Percentiles rank a stretch among this genome's conserved stretches.
Conservation (phyloP, 164 flowering plant genomes). For the Hamamelis virginiana region DNA sequence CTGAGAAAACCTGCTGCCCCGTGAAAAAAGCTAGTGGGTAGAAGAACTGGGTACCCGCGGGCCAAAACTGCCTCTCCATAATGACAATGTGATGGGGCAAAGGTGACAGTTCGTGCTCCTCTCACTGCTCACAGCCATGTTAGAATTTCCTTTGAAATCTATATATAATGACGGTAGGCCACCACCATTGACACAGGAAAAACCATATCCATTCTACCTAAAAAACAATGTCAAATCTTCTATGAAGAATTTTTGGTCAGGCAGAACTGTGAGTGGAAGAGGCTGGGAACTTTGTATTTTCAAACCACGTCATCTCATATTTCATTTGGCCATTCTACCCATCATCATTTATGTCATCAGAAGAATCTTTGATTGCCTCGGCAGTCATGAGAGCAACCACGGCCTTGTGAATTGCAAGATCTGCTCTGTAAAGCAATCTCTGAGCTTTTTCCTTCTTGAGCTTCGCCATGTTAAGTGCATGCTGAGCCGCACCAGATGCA, state of each 20-base stretch:
- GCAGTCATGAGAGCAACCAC: slow-evolving; percentile 83
- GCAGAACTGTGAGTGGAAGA: background rate
- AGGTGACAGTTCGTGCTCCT: slow-evolving; percentile 6
- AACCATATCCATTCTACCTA: slow-evolving; percentile 17
- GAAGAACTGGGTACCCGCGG: slow-evolving; percentile 6
- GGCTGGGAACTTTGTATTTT: slow-evolving; percentile 7
- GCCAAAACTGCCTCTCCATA: slow-evolving; percentile 21
- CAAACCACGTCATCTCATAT: background rate
- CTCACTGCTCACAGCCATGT: slow-evolving; percentile 7
- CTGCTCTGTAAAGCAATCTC: slow-evolving; percentile 72
- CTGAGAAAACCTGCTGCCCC: slow-evolving; percentile 25
- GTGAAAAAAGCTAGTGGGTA: slow-evolving; percentile 17
- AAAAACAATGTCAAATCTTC: slow-evolving; percentile 11
- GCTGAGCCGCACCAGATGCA: slow-evolving; percentile 81
- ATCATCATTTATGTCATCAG: slow-evolving; percentile 32
- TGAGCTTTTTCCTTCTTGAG: slow-evolving; percentile 80
- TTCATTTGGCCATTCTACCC: slow-evolving; percentile 26
- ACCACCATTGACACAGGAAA: slow-evolving; percentile 6
- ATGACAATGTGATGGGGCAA: slow-evolving; percentile 6
- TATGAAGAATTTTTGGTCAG: background rate
- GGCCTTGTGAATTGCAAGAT: slow-evolving; percentile 88
- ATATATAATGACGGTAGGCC: slow-evolving; percentile 1
- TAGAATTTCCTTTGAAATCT: slow-evolving; percentile 17
- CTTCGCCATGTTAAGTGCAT: slow-evolving; percentile 73
- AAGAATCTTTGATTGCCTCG: slow-evolving; percentile 67